Evolutionary conservation across 805 yeast genomes (phyloP).

Genomic region (Starmerella floris): DNA sequence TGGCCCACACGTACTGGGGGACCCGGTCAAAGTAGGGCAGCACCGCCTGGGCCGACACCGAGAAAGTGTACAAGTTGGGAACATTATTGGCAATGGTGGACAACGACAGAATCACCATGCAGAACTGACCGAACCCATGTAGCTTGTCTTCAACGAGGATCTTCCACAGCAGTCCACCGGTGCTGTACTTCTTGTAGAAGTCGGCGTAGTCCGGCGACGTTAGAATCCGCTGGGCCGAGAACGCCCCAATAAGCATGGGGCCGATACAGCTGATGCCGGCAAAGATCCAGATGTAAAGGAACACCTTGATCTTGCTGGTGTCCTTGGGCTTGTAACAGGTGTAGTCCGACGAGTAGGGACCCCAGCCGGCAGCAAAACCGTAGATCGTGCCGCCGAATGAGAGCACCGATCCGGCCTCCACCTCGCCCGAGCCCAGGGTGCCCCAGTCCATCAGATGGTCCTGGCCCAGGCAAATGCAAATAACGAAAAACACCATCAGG

Average conservation of each 20-base stretch:
- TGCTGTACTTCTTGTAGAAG: conserved; percentile 37
- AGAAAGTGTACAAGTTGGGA: conserved; percentile 88
- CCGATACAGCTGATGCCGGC: conserved; percentile 55
- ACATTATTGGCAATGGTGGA: conserved; percentile 84
- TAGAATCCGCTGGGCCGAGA: conserved; percentile 56
- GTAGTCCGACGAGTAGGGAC: conserved; percentile 84
- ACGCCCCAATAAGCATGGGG: conserved; percentile 74
- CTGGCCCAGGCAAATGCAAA: conserved; percentile 62
- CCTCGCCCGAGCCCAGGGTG: conserved; percentile 40
- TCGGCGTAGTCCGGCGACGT: conserved; percentile 34
- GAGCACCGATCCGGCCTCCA: conserved; percentile 62
- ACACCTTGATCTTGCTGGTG: conserved; percentile 46
- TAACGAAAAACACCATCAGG: conserved; percentile 54
- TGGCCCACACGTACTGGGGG: conserved; percentile 77
- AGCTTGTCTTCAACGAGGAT: conserved; percentile 66
- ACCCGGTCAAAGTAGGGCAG: conserved; percentile 61
- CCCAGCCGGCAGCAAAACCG: conserved; percentile 92
- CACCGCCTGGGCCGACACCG: conserved; percentile 71
- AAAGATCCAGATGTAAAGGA: conserved; percentile 51
- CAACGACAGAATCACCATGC: conserved; percentile 69
- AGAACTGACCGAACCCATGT: conserved; percentile 81
- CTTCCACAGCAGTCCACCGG: conserved; percentile 76
- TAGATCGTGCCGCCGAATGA: conserved; percentile 72
- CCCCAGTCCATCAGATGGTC: conserved; percentile 47
- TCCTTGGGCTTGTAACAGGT: conserved; percentile 71